phyloP scores from a whole-genome alignment of 192 early-diverging fungal genomes.

The Spizellomyces punctatus region DNA sequence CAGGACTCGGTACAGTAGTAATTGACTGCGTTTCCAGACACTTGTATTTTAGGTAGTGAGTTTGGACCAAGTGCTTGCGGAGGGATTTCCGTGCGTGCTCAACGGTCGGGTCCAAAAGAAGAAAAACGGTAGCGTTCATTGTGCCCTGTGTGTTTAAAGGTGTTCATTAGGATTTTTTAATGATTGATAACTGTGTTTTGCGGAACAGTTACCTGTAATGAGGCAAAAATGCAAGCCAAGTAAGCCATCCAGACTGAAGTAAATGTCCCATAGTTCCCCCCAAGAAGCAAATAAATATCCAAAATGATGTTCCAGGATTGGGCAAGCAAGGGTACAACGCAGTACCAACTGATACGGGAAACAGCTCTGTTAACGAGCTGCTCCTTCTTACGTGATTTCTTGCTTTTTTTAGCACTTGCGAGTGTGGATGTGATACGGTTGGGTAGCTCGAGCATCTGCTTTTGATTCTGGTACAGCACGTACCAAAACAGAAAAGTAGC shows the following conservation, averaged over 20 bases:
- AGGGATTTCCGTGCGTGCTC: background rate
- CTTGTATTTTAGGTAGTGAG: constrained; percentile 8
- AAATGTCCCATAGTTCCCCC: background rate
- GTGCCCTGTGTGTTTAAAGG: background rate
- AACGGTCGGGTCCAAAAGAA: constrained; percentile 4
- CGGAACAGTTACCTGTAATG: background rate
- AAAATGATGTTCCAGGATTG: background rate
- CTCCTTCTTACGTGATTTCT: background rate
- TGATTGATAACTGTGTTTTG: background rate
- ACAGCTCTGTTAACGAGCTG: background rate
- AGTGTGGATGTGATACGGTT: background rate
- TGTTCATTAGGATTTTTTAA: background rate
- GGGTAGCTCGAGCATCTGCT: background rate
- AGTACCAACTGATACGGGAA: constrained; percentile 1
- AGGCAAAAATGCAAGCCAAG: background rate
- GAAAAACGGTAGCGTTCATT: constrained; percentile 11
- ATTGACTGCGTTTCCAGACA: too few relatives aligned
- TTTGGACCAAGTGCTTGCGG: constrained; percentile 9
- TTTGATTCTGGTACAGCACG: background rate
- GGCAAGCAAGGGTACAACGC: constrained; percentile 1
- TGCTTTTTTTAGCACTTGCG: background rate
- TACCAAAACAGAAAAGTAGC: constrained; percentile 2
- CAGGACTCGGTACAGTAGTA: too few relatives aligned
- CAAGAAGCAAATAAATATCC: background rate
- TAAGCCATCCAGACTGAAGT: background rate